These are phyloP conservation scores for Solanum hybrid DNA, from an alignment of 305 asterid species.

Conservation along the genomic window DNA sequence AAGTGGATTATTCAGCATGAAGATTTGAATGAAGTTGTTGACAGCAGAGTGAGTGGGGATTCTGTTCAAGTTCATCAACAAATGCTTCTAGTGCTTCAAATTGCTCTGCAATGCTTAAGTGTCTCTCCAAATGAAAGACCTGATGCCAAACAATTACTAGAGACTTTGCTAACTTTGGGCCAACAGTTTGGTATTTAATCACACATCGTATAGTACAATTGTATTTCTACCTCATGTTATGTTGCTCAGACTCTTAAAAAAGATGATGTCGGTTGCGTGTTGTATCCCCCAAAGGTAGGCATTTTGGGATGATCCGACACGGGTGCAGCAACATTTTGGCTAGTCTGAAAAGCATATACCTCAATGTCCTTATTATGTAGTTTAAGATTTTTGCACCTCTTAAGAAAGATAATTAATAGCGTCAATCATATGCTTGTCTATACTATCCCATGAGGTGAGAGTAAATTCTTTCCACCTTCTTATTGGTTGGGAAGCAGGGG, in stretches of 20 bases:
- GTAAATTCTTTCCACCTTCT: background rate
- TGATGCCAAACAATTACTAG: background rate
- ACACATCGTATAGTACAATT: background rate
- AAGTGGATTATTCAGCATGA: background rate
- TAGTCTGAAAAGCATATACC: background rate
- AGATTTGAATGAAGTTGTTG: slow-evolving; percentile 1
- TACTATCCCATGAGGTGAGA: background rate
- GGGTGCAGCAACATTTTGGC: background rate
- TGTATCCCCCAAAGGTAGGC: background rate
- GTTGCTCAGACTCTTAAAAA: background rate
- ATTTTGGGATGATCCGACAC: background rate
- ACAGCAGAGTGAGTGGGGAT: background rate
- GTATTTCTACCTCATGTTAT: background rate
- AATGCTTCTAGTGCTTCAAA: background rate
- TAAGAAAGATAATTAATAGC: background rate
- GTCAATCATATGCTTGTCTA: background rate
- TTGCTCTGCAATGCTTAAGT: background rate
- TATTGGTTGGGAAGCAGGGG: background rate
- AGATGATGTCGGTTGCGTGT: background rate
- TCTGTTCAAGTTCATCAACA: background rate
- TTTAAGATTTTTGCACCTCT: background rate
- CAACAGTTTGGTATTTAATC: background rate
- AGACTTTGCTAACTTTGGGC: background rate
- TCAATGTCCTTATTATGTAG: background rate
- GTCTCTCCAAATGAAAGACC: background rate